Evolutionary conservation across 208 protist species (phyloP).

Genomic region (Crithidia expoeki): DNA sequence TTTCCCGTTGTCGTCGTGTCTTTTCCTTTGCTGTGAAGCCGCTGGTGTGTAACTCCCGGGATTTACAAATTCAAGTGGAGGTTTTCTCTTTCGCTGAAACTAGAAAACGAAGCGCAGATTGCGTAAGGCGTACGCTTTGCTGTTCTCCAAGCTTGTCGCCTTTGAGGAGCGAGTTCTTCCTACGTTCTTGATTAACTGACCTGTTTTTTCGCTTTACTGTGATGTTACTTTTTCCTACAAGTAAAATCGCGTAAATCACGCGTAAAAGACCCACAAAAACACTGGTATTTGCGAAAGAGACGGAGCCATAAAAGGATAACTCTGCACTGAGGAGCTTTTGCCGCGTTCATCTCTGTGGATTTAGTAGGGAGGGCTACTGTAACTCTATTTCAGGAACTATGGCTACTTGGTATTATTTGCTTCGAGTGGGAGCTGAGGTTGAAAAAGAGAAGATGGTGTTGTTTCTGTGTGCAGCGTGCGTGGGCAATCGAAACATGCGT

Average conservation of each 20-base stretch:
- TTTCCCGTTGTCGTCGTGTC: background rate
- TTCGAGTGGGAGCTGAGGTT: too few species aligned
- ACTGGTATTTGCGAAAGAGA: background rate
- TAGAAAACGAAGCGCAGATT: background rate
- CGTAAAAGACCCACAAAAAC: background rate
- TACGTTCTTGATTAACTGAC: background rate
- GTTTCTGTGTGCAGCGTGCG: too few species aligned
- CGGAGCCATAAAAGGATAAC: background rate
- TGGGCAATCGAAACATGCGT: too few species aligned
- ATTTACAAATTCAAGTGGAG: background rate
- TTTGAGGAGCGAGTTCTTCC: background rate
- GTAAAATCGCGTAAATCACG: background rate
- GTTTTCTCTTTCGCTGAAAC: background rate
- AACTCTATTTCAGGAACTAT: too few species aligned
- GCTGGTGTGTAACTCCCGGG: background rate
- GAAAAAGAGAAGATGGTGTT: too few species aligned
- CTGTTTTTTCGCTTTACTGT: background rate
- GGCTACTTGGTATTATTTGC: too few species aligned
- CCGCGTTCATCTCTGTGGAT: too few species aligned
- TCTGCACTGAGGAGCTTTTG: background rate
- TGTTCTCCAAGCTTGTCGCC: background rate
- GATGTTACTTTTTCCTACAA: background rate
- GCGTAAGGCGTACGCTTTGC: constrained; percentile 3
- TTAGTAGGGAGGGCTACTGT: too few species aligned
- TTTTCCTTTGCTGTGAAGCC: background rate